Base-by-base conservation (phyloP, 2,329 filamentous ascomycete species). In the Penicillium polonicum region DNA sequence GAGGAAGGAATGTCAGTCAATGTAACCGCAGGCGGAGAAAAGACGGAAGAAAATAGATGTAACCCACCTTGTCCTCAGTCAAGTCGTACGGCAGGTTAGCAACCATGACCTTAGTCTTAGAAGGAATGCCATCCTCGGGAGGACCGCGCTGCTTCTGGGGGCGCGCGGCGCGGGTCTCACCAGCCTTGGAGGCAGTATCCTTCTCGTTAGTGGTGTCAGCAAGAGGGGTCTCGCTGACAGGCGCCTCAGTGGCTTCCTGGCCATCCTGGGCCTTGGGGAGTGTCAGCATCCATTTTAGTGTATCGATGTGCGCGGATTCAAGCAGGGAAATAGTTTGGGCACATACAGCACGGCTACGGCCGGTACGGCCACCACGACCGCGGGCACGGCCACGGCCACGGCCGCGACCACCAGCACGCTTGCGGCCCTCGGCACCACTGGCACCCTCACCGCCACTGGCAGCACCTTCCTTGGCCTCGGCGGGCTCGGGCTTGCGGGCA, bases 101-200 rank as follows among this genome's bases (percentile, higher is more conserved):
- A 73, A 99, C 94, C 94, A 99, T 99, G 80, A 99, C 91, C 89
- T 99, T 99, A 79, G 90, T 97, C 88, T 97, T 97, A 79, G 93
- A 97, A 66, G 94, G 89, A 73, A 99, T 91, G 69, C 94, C 94
- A 76, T 99, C 93, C 78, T 96, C 93, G 60, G 94, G 94, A 65
- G 94, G 94, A 64, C 94, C 94, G 78, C 94, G 92, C 86, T 97
- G 86, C 81, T 86, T 87, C 76, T 84, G 85, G 69, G 83, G 80
- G 70, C 82, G 82, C 61, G 76, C 79, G 66, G 76, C 80, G 67
- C 78, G 78, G 56, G 69, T 57, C 67, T 76, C 80, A 64, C 79
- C 70, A 53, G 71, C 70, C 55, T 74, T 74, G 48, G 65, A 19
- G 46, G 35, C 59, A 50, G 67, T 63, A 69, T 72, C 70, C 64